These are phyloP conservation scores for Diaporthe sp. DNA, from an alignment of 2,329 filamentous ascomycete genomes.

Conservation along the genomic window DNA sequence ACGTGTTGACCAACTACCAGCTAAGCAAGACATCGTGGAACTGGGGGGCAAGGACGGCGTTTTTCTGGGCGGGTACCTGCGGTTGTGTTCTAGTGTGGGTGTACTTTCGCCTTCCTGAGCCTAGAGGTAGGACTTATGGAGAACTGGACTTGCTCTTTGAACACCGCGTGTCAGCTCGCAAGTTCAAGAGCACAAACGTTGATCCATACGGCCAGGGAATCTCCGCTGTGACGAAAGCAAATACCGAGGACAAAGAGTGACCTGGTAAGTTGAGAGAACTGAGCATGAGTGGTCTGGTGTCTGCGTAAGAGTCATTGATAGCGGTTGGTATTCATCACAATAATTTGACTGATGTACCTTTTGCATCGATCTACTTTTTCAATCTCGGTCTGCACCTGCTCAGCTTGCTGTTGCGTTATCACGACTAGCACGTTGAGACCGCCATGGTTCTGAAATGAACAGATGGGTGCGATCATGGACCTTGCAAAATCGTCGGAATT, in stretches of 20 bases:
- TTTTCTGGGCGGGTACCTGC: constrained; percentile 80
- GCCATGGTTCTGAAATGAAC: no score
- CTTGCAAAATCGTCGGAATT: no score
- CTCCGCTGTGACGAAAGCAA: constrained; percentile 50
- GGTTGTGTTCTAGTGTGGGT: constrained; percentile 85
- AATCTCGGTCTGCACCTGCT: no score
- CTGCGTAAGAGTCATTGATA: background rate
- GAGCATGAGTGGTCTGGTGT: background rate
- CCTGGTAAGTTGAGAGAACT: background rate
- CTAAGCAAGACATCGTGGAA: constrained; percentile 88
- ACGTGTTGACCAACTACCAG: constrained; percentile 91
- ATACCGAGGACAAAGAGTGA: background rate
- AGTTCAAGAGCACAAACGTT: constrained; percentile 72
- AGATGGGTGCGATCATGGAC: no score
- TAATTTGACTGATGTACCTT: no score
- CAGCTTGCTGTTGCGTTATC: no score
- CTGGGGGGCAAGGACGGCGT: constrained; percentile 87
- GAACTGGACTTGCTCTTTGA: constrained; percentile 90
- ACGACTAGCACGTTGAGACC: no score
- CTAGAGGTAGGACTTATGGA: constrained; percentile 82
- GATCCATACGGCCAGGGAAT: constrained; percentile 65
- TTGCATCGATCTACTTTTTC: no score
- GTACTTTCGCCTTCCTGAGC: constrained; percentile 84
- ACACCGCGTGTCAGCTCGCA: constrained; percentile 74
- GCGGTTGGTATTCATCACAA: no score